A percentile compares a stretch with the other conserved stretches of the same genome.
Evolutionary conservation across 257 asterid genomes (phyloP).

Genomic region (Penstemon newberryi): DNA sequence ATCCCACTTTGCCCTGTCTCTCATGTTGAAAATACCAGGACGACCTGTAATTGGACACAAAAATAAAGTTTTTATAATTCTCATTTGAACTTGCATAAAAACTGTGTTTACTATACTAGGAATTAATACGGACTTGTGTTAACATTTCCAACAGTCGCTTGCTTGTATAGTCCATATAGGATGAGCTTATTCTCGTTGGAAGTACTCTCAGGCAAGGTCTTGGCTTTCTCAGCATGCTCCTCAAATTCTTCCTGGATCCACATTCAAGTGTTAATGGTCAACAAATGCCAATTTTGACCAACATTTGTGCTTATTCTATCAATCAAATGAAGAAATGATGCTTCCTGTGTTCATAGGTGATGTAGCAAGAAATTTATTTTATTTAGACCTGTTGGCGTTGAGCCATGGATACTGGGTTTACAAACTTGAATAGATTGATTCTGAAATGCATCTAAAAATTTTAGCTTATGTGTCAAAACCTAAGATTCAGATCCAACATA

Average conservation of each 20-base stretch:
- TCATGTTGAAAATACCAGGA: constrained; percentile 79
- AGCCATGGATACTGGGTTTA: too few species aligned
- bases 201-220: constrained; percentile 74
- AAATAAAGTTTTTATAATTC: constrained; percentile 1
- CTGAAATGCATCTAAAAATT: too few species aligned
- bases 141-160: constrained; percentile 72
- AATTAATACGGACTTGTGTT: constrained; percentile 59
- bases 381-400: too few species aligned
- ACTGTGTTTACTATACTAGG: background rate
- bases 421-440: too few species aligned
- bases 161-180: constrained; percentile 86
- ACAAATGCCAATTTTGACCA: background rate
- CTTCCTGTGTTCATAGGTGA: too few species aligned
- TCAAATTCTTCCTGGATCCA: constrained; percentile 84
- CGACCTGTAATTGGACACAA: constrained; percentile 53
- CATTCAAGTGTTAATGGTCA: background rate
- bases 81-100: background rate
- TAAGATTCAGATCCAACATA: too few species aligned
- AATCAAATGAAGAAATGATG: too few species aligned
- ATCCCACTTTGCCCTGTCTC: constrained; percentile 96
- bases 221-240: constrained; percentile 80
- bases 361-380: too few species aligned
- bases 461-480: too few species aligned
- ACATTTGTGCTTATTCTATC: background rate
- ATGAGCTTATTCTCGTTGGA: constrained; percentile 70